Evolutionary conservation across 129 eudicot genomes (phyloP).

Genomic region (Heracleum sosnowskyi): DNA sequence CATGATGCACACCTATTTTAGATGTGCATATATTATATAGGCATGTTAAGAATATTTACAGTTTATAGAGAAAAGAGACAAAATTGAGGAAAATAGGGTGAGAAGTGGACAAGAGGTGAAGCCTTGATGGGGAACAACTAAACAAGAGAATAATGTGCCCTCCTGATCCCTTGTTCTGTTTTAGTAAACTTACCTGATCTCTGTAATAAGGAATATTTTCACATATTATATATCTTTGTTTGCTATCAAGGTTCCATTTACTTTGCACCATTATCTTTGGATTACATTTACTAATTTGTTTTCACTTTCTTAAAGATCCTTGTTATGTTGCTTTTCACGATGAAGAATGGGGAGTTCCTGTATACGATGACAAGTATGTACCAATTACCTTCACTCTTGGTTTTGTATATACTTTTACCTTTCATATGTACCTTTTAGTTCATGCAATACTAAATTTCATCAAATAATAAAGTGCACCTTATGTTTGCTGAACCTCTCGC

Average conservation of each 20-base stretch:
- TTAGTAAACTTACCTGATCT: neutral
- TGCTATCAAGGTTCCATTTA: neutral
- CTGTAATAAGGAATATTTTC: neutral
- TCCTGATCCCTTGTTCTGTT: neutral
- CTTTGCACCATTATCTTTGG: neutral
- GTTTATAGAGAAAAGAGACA: neutral
- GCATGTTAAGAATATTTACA: neutral
- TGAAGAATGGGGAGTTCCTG: conserved; percentile 81
- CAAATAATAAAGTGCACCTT: neutral
- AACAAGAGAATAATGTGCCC: neutral
- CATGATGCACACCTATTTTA: neutral
- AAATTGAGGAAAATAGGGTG: neutral
- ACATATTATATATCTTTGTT: neutral
- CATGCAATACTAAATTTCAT: conserved; percentile 4
- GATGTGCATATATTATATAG: neutral
- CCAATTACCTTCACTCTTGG: neutral
- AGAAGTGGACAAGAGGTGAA: neutral
- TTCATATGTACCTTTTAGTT: conserved; percentile 1
- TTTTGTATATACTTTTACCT: neutral
- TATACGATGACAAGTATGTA: conserved; percentile 68
- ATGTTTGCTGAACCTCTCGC: conserved; percentile 21
- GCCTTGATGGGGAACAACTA: neutral
- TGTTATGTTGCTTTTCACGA: conserved; percentile 59
- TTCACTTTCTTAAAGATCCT: conserved; percentile 38
- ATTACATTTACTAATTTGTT: conserved; percentile 23